Evolutionary conservation across 257 asterid genomes (phyloP).

Genomic region (Primulina tabacum): DNA sequence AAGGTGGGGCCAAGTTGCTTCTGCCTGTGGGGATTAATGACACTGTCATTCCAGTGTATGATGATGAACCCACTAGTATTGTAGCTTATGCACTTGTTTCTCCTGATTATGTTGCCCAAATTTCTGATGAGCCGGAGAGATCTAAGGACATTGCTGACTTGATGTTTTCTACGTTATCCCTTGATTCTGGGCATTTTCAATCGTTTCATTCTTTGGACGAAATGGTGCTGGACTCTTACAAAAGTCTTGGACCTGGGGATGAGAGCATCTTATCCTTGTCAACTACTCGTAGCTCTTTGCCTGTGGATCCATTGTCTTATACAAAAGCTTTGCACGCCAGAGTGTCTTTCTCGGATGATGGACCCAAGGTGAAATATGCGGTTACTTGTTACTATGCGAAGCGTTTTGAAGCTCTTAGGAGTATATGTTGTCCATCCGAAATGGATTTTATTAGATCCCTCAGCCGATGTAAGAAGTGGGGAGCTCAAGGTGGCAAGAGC

Average conservation of each 20-base stretch:
- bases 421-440: constrained; percentile 84
- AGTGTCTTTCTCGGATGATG: constrained; percentile 65
- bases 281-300: constrained; percentile 52
- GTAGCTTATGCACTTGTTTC: constrained; percentile 75
- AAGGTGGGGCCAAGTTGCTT: constrained; percentile 68
- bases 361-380: constrained; percentile 64
- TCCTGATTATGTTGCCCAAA: constrained; percentile 49
- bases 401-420: constrained; percentile 83
- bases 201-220: constrained; percentile 63
- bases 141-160: constrained; percentile 48
- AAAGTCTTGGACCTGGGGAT: constrained; percentile 62
- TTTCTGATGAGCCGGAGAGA: constrained; percentile 63
- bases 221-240: constrained; percentile 53
- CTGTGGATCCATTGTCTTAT: constrained; percentile 56
- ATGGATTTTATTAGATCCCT: constrained; percentile 75
- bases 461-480: constrained; percentile 98
- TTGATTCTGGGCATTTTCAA: constrained; percentile 44
- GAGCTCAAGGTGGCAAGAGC: constrained; percentile 99
- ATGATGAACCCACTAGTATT: constrained; percentile 95
- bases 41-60: constrained; percentile 74
- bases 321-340: constrained; percentile 66
- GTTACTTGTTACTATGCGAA: constrained; percentile 84
- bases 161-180: constrained; percentile 38
- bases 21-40: constrained; percentile 68
- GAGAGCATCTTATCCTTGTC: constrained; percentile 55